phyloP scores from a whole-genome alignment of 1,139 yeast species.

The Hyphopichia wangnamkhiaoensis region DNA sequence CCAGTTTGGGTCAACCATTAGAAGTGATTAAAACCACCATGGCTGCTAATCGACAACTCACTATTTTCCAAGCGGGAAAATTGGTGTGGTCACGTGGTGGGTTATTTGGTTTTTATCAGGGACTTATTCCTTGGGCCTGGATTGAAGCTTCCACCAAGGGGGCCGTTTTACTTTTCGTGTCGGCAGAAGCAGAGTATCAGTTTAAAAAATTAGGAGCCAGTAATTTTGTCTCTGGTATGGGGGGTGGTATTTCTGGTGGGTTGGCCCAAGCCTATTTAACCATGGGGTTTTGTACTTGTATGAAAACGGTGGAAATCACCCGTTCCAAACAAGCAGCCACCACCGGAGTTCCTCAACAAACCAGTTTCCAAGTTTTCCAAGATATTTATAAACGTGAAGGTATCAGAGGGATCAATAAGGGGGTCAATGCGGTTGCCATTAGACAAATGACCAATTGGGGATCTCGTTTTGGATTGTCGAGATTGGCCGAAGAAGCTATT shows the following conservation, averaged over 20 bases:
- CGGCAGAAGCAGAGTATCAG: constrained; percentile 87
- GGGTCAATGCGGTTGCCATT: constrained; percentile 98
- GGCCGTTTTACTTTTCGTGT: constrained; percentile 91
- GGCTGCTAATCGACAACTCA: constrained; percentile 89
- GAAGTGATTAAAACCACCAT: constrained; percentile 96
- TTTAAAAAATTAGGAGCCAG: constrained; percentile 64
- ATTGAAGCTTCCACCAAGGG: constrained; percentile 99
- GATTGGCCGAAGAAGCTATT: constrained; percentile 87
- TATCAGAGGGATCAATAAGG: constrained; percentile 90
- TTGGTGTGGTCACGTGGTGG: constrained; percentile 96
- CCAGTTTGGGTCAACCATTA: constrained; percentile 94
- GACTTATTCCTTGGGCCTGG: constrained; percentile 99
- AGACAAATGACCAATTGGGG: constrained; percentile 99
- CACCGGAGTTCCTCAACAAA: constrained; percentile 65
- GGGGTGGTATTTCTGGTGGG: constrained; percentile 96
- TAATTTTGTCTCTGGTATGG: constrained; percentile 82
- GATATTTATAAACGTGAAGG: constrained; percentile 87
- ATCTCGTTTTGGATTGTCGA: constrained; percentile 87
- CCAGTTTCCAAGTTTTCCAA: constrained; percentile 82
- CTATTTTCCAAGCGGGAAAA: constrained; percentile 65
- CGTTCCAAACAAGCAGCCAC: constrained; percentile 74
- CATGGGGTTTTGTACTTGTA: constrained; percentile 97
- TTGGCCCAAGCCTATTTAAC: constrained; percentile 94
- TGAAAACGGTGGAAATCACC: constrained; percentile 97
- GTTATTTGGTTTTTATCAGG: constrained; percentile 87